Base-by-base conservation (phyloP, 2,329 filamentous ascomycete genomes). In the Penicillium sp. region DNA sequence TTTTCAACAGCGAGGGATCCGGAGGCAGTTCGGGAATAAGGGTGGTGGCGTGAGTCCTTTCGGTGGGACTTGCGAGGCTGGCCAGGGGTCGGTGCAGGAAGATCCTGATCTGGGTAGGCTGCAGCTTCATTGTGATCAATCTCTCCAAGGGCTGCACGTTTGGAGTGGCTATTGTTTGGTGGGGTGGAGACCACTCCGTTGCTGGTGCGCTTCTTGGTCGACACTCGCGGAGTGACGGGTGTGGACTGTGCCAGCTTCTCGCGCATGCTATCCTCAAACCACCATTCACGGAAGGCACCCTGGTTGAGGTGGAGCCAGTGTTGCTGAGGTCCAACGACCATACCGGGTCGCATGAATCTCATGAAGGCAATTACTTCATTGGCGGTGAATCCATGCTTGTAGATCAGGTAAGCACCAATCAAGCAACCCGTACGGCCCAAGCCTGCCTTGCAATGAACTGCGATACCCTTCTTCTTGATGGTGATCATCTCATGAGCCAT, bases 281-380 rank as follows among this genome's bases (percentile, higher is more conserved):
- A 97, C 94, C 94, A 99, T 77, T 97, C 92, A n/a, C 94, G 86
- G 86, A 99, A 99, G 36, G 90, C 88, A 36, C 90, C 90, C 77
- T 99, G 94, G 79, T 99, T 97, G 61, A 99, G 84, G 73, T 99
- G 94, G 54, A 99, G 84, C 94, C 94, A 99, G 78, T 99, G 94
- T 78, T 99, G 94, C 73, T 99, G 94, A 39, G 94, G 94, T 0
- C 94, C 94, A 53, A 99, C 94, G 7, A 99, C 94, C 94, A 99
- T 99, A 53, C 94, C 94, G 0, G 94, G 94, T 58, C 93, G 86
- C 93, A 97, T 97, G 79, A 99, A 99, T 60, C 93, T 88, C 93
- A 99, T 97, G 76, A 93, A 99, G 3, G 93, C 90, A 73, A 97
- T 97, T 69, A 96, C 86, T 78, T 97, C 93, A 71, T 97, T 96